Evolutionary conservation across 140 eudicot genomes (phyloP).

Genomic region (Eryngium alpinum): DNA sequence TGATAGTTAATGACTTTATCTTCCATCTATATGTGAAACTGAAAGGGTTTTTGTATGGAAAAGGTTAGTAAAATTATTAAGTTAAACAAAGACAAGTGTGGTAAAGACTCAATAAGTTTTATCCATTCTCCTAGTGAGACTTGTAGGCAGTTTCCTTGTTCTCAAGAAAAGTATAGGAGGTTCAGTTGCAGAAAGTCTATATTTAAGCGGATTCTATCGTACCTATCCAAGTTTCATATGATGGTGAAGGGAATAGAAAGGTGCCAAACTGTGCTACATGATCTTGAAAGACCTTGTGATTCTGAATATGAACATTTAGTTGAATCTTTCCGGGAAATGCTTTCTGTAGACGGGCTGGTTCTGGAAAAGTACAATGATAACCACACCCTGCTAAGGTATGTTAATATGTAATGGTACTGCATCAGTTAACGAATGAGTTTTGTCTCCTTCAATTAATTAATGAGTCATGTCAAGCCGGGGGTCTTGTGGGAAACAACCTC

Average conservation of each 20-base stretch:
- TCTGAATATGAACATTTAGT: constrained; percentile 36
- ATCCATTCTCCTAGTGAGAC: constrained; percentile 18
- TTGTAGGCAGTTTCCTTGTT: constrained; percentile 17
- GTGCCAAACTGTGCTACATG: constrained; percentile 14
- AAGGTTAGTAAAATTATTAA: background rate
- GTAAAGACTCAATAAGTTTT: constrained; percentile 14
- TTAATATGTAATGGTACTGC: constrained; percentile 12
- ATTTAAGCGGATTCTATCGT: constrained; percentile 14
- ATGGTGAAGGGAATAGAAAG: constrained; percentile 13
- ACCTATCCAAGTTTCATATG: constrained; percentile 15
- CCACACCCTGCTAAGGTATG: constrained; percentile 43
- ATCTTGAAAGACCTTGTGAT: constrained; percentile 33
- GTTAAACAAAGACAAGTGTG: constrained; percentile 1
- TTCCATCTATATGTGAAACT: too few species aligned
- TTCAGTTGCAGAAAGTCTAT: background rate
- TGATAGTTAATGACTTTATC: too few species aligned
- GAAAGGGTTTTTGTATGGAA: constrained; percentile 22
- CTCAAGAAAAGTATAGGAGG: constrained; percentile 17
- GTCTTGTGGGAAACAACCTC: too few species aligned
- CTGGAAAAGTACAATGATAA: constrained; percentile 29
- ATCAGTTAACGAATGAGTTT: background rate
- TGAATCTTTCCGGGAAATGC: constrained; percentile 37
- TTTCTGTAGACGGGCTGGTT: constrained; percentile 25
- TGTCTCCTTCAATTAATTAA: too few species aligned
- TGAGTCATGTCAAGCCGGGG: too few species aligned